Conservation (phyloP, 78 protist species). For the Planoprotostelium fungivorum region DNA sequence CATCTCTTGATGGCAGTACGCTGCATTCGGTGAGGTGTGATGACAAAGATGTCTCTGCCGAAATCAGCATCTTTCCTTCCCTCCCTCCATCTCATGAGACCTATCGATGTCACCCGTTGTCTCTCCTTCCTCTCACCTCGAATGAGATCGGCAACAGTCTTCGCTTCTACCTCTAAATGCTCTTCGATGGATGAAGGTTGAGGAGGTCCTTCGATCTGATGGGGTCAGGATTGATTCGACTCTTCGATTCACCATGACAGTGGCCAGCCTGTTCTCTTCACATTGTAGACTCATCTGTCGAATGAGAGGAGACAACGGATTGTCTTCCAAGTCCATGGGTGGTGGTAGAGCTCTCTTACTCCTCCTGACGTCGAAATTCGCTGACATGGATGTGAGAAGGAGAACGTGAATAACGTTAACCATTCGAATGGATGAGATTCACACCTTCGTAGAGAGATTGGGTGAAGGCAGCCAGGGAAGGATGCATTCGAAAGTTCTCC, state of each 20-base stretch:
- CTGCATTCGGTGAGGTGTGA: not conserved
- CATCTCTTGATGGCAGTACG: not conserved
- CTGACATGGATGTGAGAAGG: not conserved
- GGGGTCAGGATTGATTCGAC: too few species aligned
- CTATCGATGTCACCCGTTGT: too few species aligned
- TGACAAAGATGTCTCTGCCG: not conserved
- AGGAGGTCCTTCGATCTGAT: not conserved
- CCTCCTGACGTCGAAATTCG: not conserved
- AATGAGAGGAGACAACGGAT: too few species aligned
- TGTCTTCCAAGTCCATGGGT: too few species aligned
- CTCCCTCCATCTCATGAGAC: not conserved
- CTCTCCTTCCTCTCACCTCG: too few species aligned
- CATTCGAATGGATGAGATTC: too few species aligned
- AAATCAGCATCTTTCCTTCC: not conserved
- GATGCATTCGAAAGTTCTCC: not conserved
- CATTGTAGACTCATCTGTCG: too few species aligned
- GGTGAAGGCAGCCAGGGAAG: not conserved
- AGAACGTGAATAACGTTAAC: too few species aligned
- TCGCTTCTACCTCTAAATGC: not conserved
- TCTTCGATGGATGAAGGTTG: not conserved
- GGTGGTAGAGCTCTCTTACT: not conserved
- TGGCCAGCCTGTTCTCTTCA: not conserved
- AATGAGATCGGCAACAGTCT: not conserved
- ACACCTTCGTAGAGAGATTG: not conserved
- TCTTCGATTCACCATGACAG: too few species aligned